Conservation (phyloP, 2,329 filamentous ascomycete species). For the Aspergillus intermedius region DNA sequence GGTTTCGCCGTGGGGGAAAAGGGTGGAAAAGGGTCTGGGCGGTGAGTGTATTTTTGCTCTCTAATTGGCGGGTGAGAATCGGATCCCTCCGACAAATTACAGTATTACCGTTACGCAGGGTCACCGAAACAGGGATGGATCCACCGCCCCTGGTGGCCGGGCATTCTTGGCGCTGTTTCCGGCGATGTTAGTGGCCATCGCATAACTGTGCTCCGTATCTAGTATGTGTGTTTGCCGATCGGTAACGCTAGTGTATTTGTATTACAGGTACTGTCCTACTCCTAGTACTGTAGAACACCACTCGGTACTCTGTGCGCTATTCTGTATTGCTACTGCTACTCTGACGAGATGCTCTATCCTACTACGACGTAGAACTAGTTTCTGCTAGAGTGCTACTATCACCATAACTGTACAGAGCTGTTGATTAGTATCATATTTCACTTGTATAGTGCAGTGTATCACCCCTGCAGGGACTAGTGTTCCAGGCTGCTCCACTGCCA, state of each 20-base stretch:
- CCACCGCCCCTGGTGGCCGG: not conserved
- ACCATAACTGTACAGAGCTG: too few relatives aligned
- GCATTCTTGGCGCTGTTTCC: not conserved
- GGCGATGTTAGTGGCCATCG: not conserved
- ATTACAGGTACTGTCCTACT: not conserved
- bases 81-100: not conserved
- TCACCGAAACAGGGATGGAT: not conserved
- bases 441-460: not conserved
- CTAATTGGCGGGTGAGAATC: not conserved
- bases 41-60: not conserved
- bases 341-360: too few relatives aligned
- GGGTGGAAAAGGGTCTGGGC: not conserved
- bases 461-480: not conserved
- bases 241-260: not conserved
- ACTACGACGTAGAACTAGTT: too few relatives aligned
- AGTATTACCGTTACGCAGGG: not conserved
- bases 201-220: too few relatives aligned
- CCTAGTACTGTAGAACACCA: too few relatives aligned
- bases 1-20: not conserved
- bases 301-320: too few relatives aligned
- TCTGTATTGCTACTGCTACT: too few relatives aligned
- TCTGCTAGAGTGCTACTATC: too few relatives aligned
- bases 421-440: too few relatives aligned
- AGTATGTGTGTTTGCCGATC: not conserved
- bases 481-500: not conserved